These are phyloP conservation scores for Fusarium pilosicola DNA, from an alignment of 2,329 filamentous ascomycete genomes.

Conservation along the genomic window DNA sequence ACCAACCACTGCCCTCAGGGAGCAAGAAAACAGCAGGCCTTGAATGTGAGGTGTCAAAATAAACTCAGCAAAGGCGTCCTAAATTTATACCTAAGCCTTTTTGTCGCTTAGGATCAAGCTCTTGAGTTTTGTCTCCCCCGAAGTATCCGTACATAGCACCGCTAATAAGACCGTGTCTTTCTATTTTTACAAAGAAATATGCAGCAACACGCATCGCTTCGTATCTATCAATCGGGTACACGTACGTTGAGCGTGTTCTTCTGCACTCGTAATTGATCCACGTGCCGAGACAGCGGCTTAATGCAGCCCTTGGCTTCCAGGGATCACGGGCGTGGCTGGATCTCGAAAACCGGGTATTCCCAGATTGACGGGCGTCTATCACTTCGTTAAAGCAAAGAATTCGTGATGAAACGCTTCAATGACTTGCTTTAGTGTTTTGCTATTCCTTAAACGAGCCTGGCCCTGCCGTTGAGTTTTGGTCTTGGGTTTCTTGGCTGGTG, in stretches of 20 bases:
- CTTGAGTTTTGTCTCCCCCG: background rate
- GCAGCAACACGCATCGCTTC: background rate
- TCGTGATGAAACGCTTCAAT: slow-evolving; percentile 5
- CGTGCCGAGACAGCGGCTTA: slow-evolving; percentile 5
- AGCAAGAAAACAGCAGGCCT: background rate
- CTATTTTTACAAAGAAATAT: background rate
- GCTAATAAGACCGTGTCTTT: background rate
- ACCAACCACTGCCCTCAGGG: background rate
- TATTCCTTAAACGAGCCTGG: background rate
- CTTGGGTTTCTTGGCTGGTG: background rate
- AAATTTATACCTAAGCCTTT: rapidly evolving
- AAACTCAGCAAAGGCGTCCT: background rate
- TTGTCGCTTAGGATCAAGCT: background rate
- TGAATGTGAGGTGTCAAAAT: background rate
- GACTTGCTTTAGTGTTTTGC: slow-evolving; percentile 7
- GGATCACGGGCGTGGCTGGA: slow-evolving; percentile 5
- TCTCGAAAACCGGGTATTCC: background rate
- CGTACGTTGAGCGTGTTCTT: background rate
- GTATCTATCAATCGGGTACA: background rate
- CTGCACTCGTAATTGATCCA: background rate
- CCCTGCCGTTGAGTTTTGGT: background rate
- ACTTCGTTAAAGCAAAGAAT: slow-evolving; percentile 5
- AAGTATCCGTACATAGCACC: background rate
- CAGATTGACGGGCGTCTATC: background rate
- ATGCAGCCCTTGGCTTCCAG: background rate